Evolutionary conservation across 1,139 yeast species (phyloP).

Genomic region (Nematodospora anomalae): DNA sequence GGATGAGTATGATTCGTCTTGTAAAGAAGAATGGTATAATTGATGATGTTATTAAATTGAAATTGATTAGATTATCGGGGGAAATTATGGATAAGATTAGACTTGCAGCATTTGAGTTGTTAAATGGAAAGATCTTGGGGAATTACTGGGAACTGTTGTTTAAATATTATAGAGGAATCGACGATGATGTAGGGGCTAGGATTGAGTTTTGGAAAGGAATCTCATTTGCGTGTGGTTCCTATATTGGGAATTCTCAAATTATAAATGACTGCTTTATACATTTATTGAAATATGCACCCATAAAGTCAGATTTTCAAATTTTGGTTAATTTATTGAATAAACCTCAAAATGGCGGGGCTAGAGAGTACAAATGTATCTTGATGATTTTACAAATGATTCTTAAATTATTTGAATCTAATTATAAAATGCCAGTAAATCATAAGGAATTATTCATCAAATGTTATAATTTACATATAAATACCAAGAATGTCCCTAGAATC

Average conservation of each 20-base stretch:
- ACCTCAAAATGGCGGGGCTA: conserved; percentile 2
- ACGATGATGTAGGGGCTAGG: conserved; percentile 3
- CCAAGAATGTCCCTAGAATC: conserved; percentile 35
- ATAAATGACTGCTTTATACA: conserved; percentile 46
- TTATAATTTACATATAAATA: conserved; percentile 58
- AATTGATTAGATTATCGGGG: conserved; percentile 54
- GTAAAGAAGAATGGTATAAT: conserved; percentile 20
- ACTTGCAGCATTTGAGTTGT: conserved; percentile 24
- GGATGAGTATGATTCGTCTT: conserved; percentile 44
- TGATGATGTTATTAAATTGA: conserved; percentile 20
- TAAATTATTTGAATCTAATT: conserved; percentile 36
- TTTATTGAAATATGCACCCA: conserved; percentile 36
- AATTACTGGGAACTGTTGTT: conserved; percentile 30
- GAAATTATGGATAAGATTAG: conserved; percentile 38
- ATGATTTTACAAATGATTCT: conserved; percentile 34
- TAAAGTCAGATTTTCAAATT: conserved; percentile 14
- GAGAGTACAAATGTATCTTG: conserved; percentile 23
- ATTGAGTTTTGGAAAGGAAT: conserved; percentile 57
- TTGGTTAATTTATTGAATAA: conserved; percentile 9
- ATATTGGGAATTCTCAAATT: conserved; percentile 51
- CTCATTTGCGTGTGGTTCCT: conserved; percentile 59
- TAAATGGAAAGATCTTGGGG: conserved; percentile 10
- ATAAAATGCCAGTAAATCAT: conserved; percentile 12
- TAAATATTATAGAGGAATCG: conserved; percentile 14
- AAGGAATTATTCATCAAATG: conserved; percentile 43